phyloP scores from a whole-genome alignment of 768 basidiomycete species.

The Tricholoma matsutake region DNA sequence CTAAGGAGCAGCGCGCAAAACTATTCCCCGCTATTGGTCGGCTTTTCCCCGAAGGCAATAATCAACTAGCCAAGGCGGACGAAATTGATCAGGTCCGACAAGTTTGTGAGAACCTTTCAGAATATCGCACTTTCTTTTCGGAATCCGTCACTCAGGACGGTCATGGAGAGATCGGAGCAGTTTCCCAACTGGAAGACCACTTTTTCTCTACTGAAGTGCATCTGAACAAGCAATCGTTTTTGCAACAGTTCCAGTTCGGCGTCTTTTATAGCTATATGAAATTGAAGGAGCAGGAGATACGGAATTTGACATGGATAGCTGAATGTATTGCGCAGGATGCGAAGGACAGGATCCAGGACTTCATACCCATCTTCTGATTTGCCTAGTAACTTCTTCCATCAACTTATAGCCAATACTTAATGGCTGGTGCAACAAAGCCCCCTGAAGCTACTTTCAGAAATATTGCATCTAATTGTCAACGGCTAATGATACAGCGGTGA shows the following conservation, averaged over 20 bases:
- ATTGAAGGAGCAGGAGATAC: conserved; percentile 88
- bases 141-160: conserved; percentile 38
- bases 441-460: not conserved
- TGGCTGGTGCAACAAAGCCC: not conserved
- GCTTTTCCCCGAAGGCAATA: conserved; percentile 95
- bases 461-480: not conserved
- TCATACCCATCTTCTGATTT: conserved; percentile 82
- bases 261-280: conserved; percentile 93
- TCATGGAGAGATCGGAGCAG: conserved; percentile 44
- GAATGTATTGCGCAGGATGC: conserved; percentile 99
- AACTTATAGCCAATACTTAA: not conserved
- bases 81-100: conserved; percentile 90
- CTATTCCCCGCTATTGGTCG: conserved; percentile 94
- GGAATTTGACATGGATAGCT: conserved; percentile 90
- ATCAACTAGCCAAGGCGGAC: conserved; percentile 88
- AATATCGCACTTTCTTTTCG: conserved; percentile 91
- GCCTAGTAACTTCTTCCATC: not conserved
- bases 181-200: conserved; percentile 80
- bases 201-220: conserved; percentile 95
- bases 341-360: conserved; percentile 92
- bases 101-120: conserved; percentile 83
- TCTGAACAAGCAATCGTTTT: conserved; percentile 90
- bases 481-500: not conserved
- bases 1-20: conserved; percentile 91
- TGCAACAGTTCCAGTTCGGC: conserved; percentile 95